A percentile compares a stretch with the other conserved stretches of the same genome.
Conservation (phyloP, 2,329 filamentous ascomycete genomes). For the Colletotrichum sp. region DNA sequence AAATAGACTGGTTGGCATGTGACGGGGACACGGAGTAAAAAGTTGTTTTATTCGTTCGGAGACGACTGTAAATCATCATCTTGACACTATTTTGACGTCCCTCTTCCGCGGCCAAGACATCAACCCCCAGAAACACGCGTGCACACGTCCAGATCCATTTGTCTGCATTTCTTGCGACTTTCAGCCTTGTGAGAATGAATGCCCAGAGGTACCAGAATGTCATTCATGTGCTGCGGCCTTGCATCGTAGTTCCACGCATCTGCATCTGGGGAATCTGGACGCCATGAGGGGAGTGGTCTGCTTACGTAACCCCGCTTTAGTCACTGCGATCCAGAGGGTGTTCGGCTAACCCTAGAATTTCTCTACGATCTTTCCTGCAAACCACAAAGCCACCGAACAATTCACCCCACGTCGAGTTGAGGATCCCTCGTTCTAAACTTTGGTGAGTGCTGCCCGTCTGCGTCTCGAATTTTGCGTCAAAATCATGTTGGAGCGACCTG, state of each 20-base stretch:
- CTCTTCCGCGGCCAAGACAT: background rate
- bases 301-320: conserved; percentile 47
- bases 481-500: background rate
- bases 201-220: background rate
- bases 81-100: background rate
- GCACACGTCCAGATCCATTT: background rate
- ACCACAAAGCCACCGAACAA: conserved; percentile 18
- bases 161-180: no score
- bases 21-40: conserved; percentile 22
- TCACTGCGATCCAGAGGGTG: conserved; percentile 28
- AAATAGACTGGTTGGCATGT: conserved; percentile 23
- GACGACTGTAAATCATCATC: conserved; percentile 14
- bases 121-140: background rate
- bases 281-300: conserved; percentile 20
- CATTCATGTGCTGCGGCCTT: background rate
- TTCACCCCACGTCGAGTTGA: conserved; percentile 6
- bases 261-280: conserved; percentile 1
- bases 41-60: conserved; percentile 15
- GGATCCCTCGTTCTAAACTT: conserved; percentile 36
- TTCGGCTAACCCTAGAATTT: conserved; percentile 53
- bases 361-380: conserved; percentile 34
- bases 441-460: conserved; percentile 34
- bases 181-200: background rate
- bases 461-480: conserved; percentile 5
- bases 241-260: background rate